These are phyloP conservation scores for Daedalea quercina DNA, from an alignment of 768 basidiomycete species.

Conservation along the genomic window DNA sequence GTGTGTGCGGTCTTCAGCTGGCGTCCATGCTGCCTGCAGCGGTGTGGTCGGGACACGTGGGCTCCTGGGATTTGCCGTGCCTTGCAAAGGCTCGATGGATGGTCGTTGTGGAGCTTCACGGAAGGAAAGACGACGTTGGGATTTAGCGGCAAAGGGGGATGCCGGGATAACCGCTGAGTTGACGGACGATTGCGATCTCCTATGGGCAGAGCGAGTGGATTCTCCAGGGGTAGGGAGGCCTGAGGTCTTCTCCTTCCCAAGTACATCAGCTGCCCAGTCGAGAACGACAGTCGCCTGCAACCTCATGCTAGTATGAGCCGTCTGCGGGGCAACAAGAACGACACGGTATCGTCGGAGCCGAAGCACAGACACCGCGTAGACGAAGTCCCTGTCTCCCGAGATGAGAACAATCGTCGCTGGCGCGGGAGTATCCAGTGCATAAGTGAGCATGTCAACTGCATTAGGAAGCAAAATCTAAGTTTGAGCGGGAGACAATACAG, in stretches of 20 bases:
- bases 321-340: slow-evolving; percentile 25
- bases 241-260: slow-evolving; percentile 15
- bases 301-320: slow-evolving; percentile 39
- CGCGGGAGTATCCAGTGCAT: slow-evolving; percentile 52
- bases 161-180: background rate
- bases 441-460: slow-evolving; percentile 60
- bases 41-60: background rate
- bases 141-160: background rate
- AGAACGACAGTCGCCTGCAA: slow-evolving; percentile 48
- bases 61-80: background rate
- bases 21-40: background rate
- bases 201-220: background rate
- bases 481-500: slow-evolving; percentile 3
- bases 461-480: slow-evolving; percentile 4
- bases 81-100: background rate
- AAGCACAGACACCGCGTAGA: slow-evolving; percentile 42
- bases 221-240: background rate
- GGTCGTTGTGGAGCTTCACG: background rate
- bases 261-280: slow-evolving; percentile 43
- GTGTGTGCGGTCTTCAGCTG: background rate
- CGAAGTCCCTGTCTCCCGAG: slow-evolving; percentile 63
- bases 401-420: slow-evolving; percentile 56
- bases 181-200: background rate
- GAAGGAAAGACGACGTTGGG: background rate
- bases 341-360: slow-evolving; percentile 16